A percentile compares a stretch with the other conserved stretches of the same genome.
Evolutionary conservation across 176 grass and related monocot species (phyloP).

Genomic region (Phragmites australis): DNA sequence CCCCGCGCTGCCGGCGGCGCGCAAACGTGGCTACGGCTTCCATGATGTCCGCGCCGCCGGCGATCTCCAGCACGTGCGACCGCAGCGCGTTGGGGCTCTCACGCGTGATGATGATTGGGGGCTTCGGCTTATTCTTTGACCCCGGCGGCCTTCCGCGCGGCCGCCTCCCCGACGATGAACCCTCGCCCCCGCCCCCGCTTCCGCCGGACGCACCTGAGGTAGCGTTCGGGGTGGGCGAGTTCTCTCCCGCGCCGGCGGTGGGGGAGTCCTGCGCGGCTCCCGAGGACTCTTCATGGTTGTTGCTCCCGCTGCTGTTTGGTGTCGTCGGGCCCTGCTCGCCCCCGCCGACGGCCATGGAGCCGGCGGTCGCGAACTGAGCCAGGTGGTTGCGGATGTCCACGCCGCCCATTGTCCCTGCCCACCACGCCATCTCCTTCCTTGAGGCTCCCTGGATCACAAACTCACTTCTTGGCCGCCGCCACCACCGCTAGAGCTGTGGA

Average conservation of each 20-base stretch:
- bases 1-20: constrained; percentile 63
- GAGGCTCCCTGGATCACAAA: not conserved
- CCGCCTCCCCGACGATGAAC: constrained; percentile 35
- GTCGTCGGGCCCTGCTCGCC: constrained; percentile 39
- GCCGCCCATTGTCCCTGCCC: constrained; percentile 63
- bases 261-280: constrained; percentile 49
- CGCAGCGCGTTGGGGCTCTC: constrained; percentile 76
- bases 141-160: constrained; percentile 63
- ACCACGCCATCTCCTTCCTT: constrained; percentile 57
- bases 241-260: constrained; percentile 40
- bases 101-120: constrained; percentile 70
- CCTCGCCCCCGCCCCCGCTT: constrained; percentile 35
- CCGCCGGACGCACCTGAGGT: constrained; percentile 36
- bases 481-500: not conserved
- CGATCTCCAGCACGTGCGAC: constrained; percentile 72
- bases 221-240: constrained; percentile 38
- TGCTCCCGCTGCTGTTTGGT: constrained; percentile 73
- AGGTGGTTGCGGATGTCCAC: constrained; percentile 66
- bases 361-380: constrained; percentile 35
- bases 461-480: not conserved
- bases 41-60: constrained; percentile 72
- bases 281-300: constrained; percentile 58
- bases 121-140: constrained; percentile 81
- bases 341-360: not conserved
- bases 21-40: constrained; percentile 58